Percentiles rank a stretch among this genome's conserved stretches.
Evolutionary conservation across 164 flowering plant genomes (phyloP).

Genomic region (Annona cherimola): DNA sequence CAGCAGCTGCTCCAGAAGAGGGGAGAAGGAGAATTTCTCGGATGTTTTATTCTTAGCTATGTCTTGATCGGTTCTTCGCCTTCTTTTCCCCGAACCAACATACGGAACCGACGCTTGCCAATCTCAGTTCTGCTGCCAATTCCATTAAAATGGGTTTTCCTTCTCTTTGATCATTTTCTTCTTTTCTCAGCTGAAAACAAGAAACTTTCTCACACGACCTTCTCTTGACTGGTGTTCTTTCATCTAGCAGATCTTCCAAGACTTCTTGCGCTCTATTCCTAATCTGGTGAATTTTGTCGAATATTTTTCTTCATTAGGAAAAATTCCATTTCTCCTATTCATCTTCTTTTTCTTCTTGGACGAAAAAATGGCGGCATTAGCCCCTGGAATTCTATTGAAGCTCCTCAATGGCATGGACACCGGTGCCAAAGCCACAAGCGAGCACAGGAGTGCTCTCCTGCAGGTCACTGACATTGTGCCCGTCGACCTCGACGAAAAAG

Average conservation of each 20-base stretch:
- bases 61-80: neutral
- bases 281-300: neutral
- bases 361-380: constrained; percentile 66
- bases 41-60: neutral
- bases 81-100: neutral
- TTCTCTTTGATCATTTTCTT: neutral
- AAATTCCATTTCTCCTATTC: neutral
- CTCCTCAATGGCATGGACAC: constrained; percentile 72
- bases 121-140: neutral
- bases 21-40: neutral
- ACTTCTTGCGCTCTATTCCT: neutral
- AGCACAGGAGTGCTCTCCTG: constrained; percentile 75
- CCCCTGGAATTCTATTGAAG: constrained; percentile 82
- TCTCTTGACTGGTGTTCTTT: constrained; percentile 5
- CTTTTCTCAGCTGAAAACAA: neutral
- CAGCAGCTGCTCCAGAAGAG: neutral
- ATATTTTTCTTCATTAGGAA: neutral
- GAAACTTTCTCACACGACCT: neutral
- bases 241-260: neutral
- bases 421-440: constrained; percentile 70
- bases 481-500: constrained; percentile 85
- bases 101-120: no score
- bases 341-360: neutral
- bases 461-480: constrained; percentile 98
- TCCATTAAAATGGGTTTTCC: neutral